phyloP scores from a whole-genome alignment of 2,329 filamentous ascomycete genomes.

The Elsinoe necatrix region DNA sequence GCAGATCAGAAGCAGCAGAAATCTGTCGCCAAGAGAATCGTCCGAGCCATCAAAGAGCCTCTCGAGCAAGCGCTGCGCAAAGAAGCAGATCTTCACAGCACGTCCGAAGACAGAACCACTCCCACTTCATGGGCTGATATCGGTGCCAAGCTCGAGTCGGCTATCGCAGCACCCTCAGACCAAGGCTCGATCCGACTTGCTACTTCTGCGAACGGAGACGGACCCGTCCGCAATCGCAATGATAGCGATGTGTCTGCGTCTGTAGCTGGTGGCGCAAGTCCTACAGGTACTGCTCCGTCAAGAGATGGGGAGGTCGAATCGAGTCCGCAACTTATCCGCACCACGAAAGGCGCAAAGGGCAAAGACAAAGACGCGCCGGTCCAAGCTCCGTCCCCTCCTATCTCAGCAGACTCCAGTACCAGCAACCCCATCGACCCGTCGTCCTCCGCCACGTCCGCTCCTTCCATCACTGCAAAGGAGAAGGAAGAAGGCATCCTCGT shows the following conservation, averaged over 20 bases:
- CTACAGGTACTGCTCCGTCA: neutral
- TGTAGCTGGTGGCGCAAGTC: conserved; percentile 28
- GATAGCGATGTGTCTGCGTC: conserved; percentile 32
- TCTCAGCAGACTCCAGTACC: conserved; percentile 32
- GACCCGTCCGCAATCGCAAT: conserved; percentile 24
- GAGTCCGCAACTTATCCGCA: conserved; percentile 22
- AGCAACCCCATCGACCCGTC: conserved; percentile 34
- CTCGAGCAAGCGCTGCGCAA: conserved; percentile 68
- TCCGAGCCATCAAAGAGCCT: conserved; percentile 70
- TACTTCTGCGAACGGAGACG: neutral
- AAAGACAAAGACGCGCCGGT: conserved; percentile 25
- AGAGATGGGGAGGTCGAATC: conserved; percentile 16
- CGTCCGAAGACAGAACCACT: conserved; percentile 59
- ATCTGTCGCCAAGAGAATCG: conserved; percentile 78
- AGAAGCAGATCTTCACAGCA: conserved; percentile 71
- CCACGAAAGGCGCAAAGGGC: conserved; percentile 21
- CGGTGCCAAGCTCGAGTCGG: conserved; percentile 59
- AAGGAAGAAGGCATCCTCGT: conserved; percentile 32
- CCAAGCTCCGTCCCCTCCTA: conserved; percentile 30
- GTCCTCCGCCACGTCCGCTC: neutral
- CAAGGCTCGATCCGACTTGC: conserved; percentile 18
- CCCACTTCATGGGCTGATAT: conserved; percentile 48
- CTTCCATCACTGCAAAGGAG: neutral
- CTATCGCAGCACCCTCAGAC: conserved; percentile 13
- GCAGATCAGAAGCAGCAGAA: conserved; percentile 71